These are phyloP conservation scores for Remersonia thermophila DNA, from an alignment of 2,329 filamentous ascomycete genomes.

Conservation along the genomic window DNA sequence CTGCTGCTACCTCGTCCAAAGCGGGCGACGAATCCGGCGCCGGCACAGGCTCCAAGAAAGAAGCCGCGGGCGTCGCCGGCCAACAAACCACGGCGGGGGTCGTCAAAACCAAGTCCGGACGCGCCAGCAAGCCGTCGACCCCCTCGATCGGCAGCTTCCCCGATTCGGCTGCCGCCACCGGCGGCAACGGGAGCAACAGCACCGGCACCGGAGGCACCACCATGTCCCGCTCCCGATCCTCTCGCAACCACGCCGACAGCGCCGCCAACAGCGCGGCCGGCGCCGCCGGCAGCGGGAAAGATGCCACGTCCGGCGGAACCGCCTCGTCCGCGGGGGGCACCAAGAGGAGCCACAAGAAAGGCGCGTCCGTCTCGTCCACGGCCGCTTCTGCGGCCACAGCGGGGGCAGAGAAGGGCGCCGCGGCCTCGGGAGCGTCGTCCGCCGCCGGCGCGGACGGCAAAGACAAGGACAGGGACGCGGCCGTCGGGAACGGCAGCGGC, in stretches of 20 bases:
- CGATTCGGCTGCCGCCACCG: conserved; percentile 29
- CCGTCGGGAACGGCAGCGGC: neutral
- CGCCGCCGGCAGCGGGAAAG: neutral
- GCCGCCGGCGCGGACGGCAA: neutral
- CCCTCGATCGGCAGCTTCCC: conserved; percentile 48
- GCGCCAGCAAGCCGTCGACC: conserved; percentile 55
- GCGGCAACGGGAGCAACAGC: too few relatives aligned
- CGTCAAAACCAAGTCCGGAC: conserved; percentile 49
- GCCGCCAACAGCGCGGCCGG: conserved; percentile 6
- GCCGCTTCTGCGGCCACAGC: conserved; percentile 11
- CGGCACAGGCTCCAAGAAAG: too few relatives aligned
- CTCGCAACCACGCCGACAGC: conserved; percentile 30
- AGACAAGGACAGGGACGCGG: conserved; percentile 1
- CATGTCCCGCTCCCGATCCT: conserved; percentile 35
- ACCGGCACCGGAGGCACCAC: neutral
- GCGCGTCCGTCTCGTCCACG: conserved; percentile 29
- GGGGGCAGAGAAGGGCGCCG: neutral
- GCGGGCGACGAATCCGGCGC: conserved; percentile 5
- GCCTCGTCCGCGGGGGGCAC: conserved; percentile 19
- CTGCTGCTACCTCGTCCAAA: neutral
- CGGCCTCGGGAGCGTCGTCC: conserved; percentile 1
- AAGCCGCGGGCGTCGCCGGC: conserved; percentile 24
- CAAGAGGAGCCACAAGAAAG: conserved; percentile 52
- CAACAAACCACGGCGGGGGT: conserved; percentile 28
- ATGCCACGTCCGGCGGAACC: conserved; percentile 1